A percentile compares a stretch with the other conserved stretches of the same genome.
Conservation (phyloP, 257 asterid species). For the Ophiorrhiza pumila region DNA sequence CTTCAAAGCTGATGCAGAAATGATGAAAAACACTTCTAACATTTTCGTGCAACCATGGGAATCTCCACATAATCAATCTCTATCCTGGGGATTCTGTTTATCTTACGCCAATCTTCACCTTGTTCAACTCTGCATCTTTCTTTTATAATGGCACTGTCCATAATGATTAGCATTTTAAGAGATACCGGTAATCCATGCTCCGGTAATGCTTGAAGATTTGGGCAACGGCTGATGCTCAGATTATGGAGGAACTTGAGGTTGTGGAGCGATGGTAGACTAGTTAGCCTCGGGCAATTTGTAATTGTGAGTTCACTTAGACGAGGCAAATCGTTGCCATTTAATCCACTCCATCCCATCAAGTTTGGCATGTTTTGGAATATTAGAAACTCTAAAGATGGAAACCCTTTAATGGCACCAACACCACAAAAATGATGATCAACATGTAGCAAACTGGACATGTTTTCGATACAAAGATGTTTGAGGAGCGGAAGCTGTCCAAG, state of each 20-base stretch:
- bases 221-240: constrained; percentile 32
- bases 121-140: constrained; percentile 36
- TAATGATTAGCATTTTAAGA: constrained; percentile 24
- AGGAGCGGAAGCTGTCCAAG: constrained; percentile 33
- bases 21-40: not conserved
- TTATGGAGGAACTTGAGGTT: constrained; percentile 13
- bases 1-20: not conserved
- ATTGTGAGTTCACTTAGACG: constrained; percentile 27
- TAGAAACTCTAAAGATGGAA: constrained; percentile 31
- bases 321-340: constrained; percentile 24
- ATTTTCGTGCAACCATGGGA: not conserved
- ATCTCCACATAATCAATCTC: constrained; percentile 31
- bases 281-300: constrained; percentile 28
- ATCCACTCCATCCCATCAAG: constrained; percentile 20
- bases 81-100: constrained; percentile 23
- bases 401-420: constrained; percentile 6
- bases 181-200: constrained; percentile 31
- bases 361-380: constrained; percentile 24
- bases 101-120: constrained; percentile 43
- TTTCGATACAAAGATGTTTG: constrained; percentile 34
- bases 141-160: constrained; percentile 30
- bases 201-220: constrained; percentile 26
- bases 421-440: constrained; percentile 15
- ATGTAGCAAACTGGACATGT: constrained; percentile 19
- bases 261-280: constrained; percentile 31